These are phyloP conservation scores for Aphanomyces stellatus DNA, from an alignment of 352 stramenopile species.

Conservation along the genomic window DNA sequence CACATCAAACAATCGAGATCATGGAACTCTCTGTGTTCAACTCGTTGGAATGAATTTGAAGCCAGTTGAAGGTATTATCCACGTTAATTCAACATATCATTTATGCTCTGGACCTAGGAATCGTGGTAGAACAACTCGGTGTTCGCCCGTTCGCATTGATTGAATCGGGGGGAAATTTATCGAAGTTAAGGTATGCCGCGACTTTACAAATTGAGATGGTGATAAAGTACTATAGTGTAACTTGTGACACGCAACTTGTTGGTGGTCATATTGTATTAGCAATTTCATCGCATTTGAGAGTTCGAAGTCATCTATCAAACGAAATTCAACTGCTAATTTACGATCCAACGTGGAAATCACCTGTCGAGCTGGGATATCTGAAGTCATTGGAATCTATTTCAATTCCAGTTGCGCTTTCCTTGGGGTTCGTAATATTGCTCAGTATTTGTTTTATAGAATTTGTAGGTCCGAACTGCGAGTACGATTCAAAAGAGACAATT, in stretches of 20 bases:
- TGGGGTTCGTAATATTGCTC: conserved; percentile 23
- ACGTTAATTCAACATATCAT: too few relatives aligned
- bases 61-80: conserved; percentile 50
- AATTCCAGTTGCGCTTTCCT: conserved; percentile 55
- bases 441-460: not conserved
- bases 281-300: conserved; percentile 69
- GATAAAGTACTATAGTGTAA: not conserved
- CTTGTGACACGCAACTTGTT: conserved; percentile 36
- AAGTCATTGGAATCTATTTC: conserved; percentile 48
- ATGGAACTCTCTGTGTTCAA: conserved; percentile 54
- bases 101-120: too few relatives aligned
- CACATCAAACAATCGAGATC: conserved; percentile 42
- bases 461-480: conserved; percentile 15
- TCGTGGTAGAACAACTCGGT: conserved; percentile 72
- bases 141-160: conserved; percentile 55
- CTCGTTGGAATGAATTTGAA: conserved; percentile 51
- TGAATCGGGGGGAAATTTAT: conserved; percentile 37
- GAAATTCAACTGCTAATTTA: conserved; percentile 72
- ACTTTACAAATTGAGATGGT: not conserved
- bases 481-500: not conserved
- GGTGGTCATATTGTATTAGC: conserved; percentile 71
- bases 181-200: conserved; percentile 31
- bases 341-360: conserved; percentile 60
- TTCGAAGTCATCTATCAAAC: conserved; percentile 59
- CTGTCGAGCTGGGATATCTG: conserved; percentile 62